These are phyloP conservation scores for Apium graveolens DNA, from an alignment of 129 eudicot species.

Conservation along the genomic window DNA sequence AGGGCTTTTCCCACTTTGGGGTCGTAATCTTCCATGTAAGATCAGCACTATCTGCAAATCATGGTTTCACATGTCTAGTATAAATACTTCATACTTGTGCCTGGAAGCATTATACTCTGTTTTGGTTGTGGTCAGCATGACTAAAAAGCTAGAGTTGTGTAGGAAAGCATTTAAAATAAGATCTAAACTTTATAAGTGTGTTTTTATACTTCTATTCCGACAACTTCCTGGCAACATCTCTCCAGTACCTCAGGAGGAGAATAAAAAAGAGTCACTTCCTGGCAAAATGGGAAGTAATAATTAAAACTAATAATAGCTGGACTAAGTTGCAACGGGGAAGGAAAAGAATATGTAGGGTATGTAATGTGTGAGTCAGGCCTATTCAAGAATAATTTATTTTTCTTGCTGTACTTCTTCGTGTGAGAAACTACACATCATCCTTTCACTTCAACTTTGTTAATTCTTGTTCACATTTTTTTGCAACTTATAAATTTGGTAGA, in stretches of 20 bases:
- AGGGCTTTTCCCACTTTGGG: conserved; percentile 95
- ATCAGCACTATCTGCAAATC: neutral
- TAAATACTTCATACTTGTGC: neutral
- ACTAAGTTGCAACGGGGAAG: neutral
- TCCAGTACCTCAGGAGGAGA: neutral
- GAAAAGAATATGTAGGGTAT: neutral
- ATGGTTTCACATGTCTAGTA: neutral
- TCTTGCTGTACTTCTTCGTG: neutral
- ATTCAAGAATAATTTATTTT: neutral
- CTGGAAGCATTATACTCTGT: neutral
- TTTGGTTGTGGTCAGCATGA: neutral
- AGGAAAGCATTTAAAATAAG: neutral
- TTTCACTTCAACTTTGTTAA: neutral
- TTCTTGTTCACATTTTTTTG: neutral
- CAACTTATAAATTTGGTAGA: neutral
- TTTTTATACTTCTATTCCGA: neutral
- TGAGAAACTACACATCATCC: neutral
- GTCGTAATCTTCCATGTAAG: conserved; percentile 97
- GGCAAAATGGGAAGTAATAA: neutral
- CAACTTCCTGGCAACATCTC: neutral
- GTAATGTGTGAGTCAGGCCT: neutral
- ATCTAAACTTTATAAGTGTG: neutral
- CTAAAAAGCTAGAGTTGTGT: neutral
- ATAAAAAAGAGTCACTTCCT: neutral
- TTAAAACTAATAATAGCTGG: neutral